A percentile compares a stretch with the other conserved stretches of the same genome.
These are phyloP conservation scores for Calendula officinalis DNA, from an alignment of 129 eudicot species.

Conservation along the genomic window DNA sequence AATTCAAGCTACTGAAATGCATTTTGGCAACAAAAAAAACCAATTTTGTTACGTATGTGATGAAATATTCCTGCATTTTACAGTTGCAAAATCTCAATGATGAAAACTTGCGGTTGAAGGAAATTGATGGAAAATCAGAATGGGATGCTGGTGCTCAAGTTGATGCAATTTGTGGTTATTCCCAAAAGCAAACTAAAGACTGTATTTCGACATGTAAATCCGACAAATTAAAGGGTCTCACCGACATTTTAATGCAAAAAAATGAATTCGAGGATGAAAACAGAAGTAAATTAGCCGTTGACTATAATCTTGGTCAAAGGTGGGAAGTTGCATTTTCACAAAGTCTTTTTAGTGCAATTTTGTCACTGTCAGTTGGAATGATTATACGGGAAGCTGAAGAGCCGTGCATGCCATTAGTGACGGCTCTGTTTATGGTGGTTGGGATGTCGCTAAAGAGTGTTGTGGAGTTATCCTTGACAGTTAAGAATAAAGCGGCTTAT, in stretches of 20 bases:
- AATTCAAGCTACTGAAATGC: no score
- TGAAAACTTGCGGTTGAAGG: constrained; percentile 46
- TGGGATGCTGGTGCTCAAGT: constrained; percentile 27
- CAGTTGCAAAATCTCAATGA: constrained; percentile 58
- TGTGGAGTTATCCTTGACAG: constrained; percentile 45
- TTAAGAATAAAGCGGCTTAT: constrained; percentile 47
- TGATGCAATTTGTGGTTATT: constrained; percentile 22
- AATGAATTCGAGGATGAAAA: constrained; percentile 18
- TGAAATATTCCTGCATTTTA: constrained; percentile 18
- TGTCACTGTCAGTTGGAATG: constrained; percentile 63
- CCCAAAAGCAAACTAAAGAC: constrained; percentile 3
- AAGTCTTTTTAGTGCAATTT: constrained; percentile 57
- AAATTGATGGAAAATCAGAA: constrained; percentile 39
- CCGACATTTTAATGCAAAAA: constrained; percentile 22
- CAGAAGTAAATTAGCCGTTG: constrained; percentile 10
- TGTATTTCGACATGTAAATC: constrained; percentile 27
- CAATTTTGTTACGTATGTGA: not conserved
- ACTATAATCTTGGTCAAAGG: constrained; percentile 21
- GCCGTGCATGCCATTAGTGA: constrained; percentile 74
- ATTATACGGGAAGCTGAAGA: constrained; percentile 66
- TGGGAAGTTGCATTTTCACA: constrained; percentile 57
- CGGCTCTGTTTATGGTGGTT: constrained; percentile 70
- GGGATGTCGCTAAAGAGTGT: constrained; percentile 60
- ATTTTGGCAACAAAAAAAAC: not conserved
- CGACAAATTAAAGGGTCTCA: not conserved